A percentile compares a stretch with the other conserved stretches of the same genome.
Evolutionary conservation across 352 stramenopile species (phyloP).

Genomic region (Globisporangium irregulare): DNA sequence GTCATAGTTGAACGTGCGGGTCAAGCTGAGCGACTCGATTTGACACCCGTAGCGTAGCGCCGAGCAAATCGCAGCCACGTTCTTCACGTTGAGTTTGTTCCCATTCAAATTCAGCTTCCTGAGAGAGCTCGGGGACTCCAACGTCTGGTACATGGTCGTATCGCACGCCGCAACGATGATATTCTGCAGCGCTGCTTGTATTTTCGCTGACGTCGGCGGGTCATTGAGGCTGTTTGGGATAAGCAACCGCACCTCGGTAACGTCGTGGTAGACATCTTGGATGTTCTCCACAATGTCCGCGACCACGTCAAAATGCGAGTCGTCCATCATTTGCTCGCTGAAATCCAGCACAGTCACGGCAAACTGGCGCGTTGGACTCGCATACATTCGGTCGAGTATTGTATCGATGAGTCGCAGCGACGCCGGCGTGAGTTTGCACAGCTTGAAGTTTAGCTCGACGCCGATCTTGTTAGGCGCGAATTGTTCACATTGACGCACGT

Average conservation of each 20-base stretch:
- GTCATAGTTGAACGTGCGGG: background rate
- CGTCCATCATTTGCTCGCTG: background rate
- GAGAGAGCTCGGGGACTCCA: background rate
- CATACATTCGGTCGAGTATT: slow-evolving; percentile 1
- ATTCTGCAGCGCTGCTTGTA: no score
- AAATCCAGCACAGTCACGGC: background rate
- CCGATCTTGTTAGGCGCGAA: no score
- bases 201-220: no score
- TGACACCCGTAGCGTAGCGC: slow-evolving; percentile 8
- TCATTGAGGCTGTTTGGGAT: no score
- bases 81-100: background rate
- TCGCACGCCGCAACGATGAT: no score
- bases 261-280: background rate
- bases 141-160: no score
- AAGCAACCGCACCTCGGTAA: background rate
- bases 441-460: no score
- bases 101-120: background rate
- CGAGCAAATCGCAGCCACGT: slow-evolving; percentile 2
- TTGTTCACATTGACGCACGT: no score
- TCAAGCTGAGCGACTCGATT: background rate
- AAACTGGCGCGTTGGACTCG: slow-evolving; percentile 2
- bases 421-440: no score
- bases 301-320: background rate
- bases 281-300: background rate
- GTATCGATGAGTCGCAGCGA: background rate